Base-by-base conservation (phyloP, 768 basidiomycete species). In the Lactifluus echinatus region DNA sequence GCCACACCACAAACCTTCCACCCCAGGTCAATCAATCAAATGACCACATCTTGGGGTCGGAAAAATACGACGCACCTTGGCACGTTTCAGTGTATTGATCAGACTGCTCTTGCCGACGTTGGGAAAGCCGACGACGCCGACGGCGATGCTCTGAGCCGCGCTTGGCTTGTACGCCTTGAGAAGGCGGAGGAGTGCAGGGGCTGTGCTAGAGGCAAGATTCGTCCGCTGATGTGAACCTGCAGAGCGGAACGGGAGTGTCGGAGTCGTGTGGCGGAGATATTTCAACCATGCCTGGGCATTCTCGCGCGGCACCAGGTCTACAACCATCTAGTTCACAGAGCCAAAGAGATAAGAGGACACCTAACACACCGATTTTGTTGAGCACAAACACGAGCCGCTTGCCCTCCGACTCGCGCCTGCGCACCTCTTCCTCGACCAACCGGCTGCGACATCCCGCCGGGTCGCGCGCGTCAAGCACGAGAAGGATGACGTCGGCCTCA, bases 61-160 rank as follows among this genome's bases (percentile, higher is more conserved):
- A 23, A 33, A 10, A n/a, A 34, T 11, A 48, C 24, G 11, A 21
- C 72, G 1, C 23, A 85, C 87, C 72, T 89, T 93, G 59, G 83
- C 81, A 36, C 92, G 74, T 71, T 93, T 93, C 50, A 99, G 73
- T 43, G 90, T 87, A 69, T 98, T 98, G 70, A 99, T 93, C 56
- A 98, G 67, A 66, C 85, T 89, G 55, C 91, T 94, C 74, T 98
- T 98, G 14, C 95, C 95, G 45, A 98, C 95, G 70, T 98, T 98
- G 1, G 95, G 95, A 71, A 93, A 95, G 1, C 95, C 95, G 4
- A 97, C 89, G 17, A 98, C 89, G 15, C 93, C 93, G 49, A 95
- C 80, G 0, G 90, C 93, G 50, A 91, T 75, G 61, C 82, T 87
- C 31, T 84, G 81, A 0, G 82, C 74, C 1, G 71, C 64, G 31